A percentile compares a stretch with the other conserved stretches of the same genome.
phyloP scores from a whole-genome alignment of 208 protist species.

The Acanthamoeba divionensis region DNA sequence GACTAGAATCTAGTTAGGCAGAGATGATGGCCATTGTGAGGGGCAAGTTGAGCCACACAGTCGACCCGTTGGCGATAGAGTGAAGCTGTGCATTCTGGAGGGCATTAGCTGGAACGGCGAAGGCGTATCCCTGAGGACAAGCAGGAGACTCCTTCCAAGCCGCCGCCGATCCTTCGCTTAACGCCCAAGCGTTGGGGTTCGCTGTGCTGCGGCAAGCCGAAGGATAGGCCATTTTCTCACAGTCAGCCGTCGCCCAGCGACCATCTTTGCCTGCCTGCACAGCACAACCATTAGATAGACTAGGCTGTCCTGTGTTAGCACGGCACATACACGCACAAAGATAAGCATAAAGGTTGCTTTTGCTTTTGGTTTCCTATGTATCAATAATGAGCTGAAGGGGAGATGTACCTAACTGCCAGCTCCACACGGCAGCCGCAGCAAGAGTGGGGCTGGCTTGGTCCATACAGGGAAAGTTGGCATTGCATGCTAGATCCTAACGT shows the following conservation, averaged over 20 bases:
- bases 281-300: neutral
- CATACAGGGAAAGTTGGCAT: constrained; percentile 1
- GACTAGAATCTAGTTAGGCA: too few species aligned
- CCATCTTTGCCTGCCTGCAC: neutral
- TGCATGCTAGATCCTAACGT: neutral
- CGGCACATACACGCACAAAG: neutral
- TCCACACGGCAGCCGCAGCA: neutral
- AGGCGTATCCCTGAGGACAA: neutral
- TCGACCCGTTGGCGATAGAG: neutral
- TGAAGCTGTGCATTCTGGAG: neutral
- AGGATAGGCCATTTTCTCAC: neutral
- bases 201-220: neutral
- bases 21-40: too few species aligned
- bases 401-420: neutral
- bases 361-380: too few species aligned
- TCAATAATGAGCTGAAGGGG: neutral
- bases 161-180: neutral
- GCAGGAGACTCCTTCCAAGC: neutral
- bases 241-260: neutral
- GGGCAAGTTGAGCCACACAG: constrained; percentile 17
- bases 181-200: neutral
- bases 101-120: neutral
- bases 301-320: neutral
- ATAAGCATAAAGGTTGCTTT: neutral
- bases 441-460: neutral